Base-by-base conservation (phyloP, 139 green algal genomes). In the Tetraselmis chui region DNA sequence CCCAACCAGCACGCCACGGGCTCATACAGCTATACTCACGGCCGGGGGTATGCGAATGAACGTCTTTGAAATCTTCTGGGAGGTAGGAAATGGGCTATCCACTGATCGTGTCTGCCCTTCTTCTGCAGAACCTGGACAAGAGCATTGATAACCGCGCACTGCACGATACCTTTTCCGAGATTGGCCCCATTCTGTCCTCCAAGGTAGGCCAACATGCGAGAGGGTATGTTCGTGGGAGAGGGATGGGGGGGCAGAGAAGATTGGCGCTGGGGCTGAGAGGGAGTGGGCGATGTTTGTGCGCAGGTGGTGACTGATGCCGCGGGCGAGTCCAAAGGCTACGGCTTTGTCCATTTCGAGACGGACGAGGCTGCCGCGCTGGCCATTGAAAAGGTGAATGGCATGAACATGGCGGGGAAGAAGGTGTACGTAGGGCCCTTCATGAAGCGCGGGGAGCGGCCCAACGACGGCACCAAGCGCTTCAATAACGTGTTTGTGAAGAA, bases 401-500 rank as follows among this genome's bases (percentile, higher is more conserved):
- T 93, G 91, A 81, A 91, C 24, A 59, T 95, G 76, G 87, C 91
- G 59, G 91, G 89, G 32, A 90, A 91, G 84, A 89, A 92, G 83
- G 93, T 98, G 77, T 96, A 88, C 81, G 94, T 97, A 24, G 91
- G 90, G 5, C 93, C 90, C 76, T 98, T 97, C 89, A 81, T 94
- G 80, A 94, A 92, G 85, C 90, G 92, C 82, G 83, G 67, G 25
- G 93, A 97, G 31, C 86, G 94, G 59, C 81, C 87, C 74, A 83
- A 28, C 26, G 86, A 88, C 82, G 80, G 80, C n/a, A 81, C 59
- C 80, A 84, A 86, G 79, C 29, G 45, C 75, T 98, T 92, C 91
- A 97, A 91, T 81, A 98, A 98, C 84, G 87, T 98, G 45, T 98
- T 93, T 82, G 90, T 98, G 58, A 98, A 98, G 91, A 96, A 97